Percentiles rank a stretch among this genome's conserved stretches.
Conservation (phyloP, 192 early-diverging fungal species). For the Backusella mclennaniae region DNA sequence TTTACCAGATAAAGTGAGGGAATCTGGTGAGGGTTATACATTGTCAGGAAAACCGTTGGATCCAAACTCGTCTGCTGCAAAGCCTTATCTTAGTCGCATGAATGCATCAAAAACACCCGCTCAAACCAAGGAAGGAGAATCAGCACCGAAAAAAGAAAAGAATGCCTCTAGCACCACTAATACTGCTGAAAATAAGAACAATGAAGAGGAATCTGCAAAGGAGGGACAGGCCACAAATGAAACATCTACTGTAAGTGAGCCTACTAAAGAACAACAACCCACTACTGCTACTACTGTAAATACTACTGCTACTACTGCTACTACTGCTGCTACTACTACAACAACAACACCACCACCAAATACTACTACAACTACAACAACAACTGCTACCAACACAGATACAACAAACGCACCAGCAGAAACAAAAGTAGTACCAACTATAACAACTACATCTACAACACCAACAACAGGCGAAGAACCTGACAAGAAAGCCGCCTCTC, state of each 20-base stretch:
- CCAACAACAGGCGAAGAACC: neutral
- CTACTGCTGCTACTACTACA: neutral
- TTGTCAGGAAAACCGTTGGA: slow-evolving; percentile 84
- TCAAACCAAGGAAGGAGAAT: neutral
- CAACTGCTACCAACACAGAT: neutral
- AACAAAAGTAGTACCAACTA: neutral
- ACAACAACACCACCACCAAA: neutral
- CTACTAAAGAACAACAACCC: neutral
- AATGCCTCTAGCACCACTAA: neutral
- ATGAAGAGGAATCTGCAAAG: neutral
- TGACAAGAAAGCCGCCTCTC: neutral
- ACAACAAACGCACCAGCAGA: neutral
- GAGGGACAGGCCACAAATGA: neutral
- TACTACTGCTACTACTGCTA: neutral
- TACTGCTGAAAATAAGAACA: neutral
- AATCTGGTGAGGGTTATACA: slow-evolving; percentile 74
- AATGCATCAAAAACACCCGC: neutral
- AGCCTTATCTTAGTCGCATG: slow-evolving; percentile 65
- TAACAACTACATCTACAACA: neutral
- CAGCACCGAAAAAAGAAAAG: neutral
- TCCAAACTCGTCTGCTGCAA: slow-evolving; percentile 83
- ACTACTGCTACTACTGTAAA: neutral
- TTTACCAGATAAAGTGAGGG: slow-evolving; percentile 75
- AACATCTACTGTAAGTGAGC: neutral
- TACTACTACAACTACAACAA: neutral